phyloP scores from a whole-genome alignment of 139 green algal species.

The Closterium sp. region DNA sequence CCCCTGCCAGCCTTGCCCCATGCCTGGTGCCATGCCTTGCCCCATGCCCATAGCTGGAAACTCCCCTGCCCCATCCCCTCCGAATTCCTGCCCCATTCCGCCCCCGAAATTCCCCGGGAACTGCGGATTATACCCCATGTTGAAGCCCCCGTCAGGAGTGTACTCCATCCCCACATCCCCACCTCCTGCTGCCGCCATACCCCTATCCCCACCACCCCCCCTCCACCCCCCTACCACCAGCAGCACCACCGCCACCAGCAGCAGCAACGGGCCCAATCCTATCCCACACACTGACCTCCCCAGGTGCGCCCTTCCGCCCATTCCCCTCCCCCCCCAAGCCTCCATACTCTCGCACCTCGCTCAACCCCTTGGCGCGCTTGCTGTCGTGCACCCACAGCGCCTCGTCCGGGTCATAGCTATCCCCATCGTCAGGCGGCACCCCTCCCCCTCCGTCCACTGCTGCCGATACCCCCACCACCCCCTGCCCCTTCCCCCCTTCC shows the following conservation, averaged over 20 bases:
- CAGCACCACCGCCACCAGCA: not conserved
- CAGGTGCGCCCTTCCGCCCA: not conserved
- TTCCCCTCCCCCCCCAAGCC: not conserved
- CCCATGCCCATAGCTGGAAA: not conserved
- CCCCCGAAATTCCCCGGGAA: not conserved
- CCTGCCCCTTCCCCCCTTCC: not conserved
- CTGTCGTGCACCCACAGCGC: constrained; percentile 15
- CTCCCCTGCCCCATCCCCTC: not conserved
- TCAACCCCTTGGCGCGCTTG: not conserved
- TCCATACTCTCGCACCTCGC: not conserved
- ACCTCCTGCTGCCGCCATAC: not conserved
- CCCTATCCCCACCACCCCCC: not conserved
- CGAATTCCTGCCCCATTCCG: not conserved
- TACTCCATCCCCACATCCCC: not conserved
- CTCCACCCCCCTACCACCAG: not conserved
- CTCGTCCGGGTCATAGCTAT: constrained; percentile 38
- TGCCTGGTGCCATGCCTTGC: not conserved
- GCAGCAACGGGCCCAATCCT: constrained; percentile 9
- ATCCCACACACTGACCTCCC: constrained; percentile 22
- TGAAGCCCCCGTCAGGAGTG: not conserved
- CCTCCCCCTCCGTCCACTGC: not conserved
- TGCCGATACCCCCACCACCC: not conserved
- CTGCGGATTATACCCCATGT: constrained; percentile 1
- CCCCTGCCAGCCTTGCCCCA: not conserved
- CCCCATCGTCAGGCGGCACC: not conserved